Evolutionary conservation across 2,329 filamentous ascomycete species (phyloP).

Genomic region (Trichoderma guizhouense): DNA sequence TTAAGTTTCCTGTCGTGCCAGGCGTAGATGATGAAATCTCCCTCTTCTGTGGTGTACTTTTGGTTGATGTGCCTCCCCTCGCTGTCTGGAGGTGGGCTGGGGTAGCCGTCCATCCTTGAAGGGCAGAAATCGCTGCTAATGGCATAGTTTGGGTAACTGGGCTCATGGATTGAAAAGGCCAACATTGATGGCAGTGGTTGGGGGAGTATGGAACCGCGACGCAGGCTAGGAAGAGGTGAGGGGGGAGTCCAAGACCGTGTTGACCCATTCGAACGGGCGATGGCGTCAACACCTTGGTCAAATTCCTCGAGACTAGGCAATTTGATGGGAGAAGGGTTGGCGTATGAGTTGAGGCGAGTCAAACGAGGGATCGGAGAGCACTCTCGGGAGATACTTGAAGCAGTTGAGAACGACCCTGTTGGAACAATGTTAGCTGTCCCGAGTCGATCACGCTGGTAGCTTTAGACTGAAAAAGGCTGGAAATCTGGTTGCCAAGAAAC

Average conservation of each 20-base stretch:
- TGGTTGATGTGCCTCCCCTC: conserved; percentile 42
- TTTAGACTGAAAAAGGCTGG: background rate
- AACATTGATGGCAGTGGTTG: conserved; percentile 26
- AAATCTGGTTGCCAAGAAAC: background rate
- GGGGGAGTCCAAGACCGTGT: conserved; percentile 27
- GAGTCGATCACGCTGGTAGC: background rate
- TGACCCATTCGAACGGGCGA: conserved; percentile 32
- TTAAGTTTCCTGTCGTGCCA: conserved; percentile 43
- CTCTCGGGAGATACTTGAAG: conserved; percentile 24
- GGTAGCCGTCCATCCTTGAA: conserved; percentile 30
- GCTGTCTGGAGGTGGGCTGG: conserved; percentile 35
- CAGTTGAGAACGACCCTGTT: conserved; percentile 26
- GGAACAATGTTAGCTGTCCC: conserved; percentile 10
- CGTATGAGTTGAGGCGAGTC: conserved; percentile 18
- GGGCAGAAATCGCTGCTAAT: conserved; percentile 25
- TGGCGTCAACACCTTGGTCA: conserved; percentile 37
- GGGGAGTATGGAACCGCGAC: conserved; percentile 24
- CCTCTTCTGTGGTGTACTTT: conserved; percentile 43
- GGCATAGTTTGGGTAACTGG: conserved; percentile 24
- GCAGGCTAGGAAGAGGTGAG: conserved; percentile 29
- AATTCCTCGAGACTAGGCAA: conserved; percentile 39
- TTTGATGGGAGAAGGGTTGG: conserved; percentile 22
- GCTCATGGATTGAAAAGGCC: conserved; percentile 21
- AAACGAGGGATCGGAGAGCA: conserved; percentile 28
- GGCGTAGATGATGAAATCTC: conserved; percentile 44